Percentiles rank a stretch among this genome's conserved stretches.
Conservation (phyloP, 805 yeast genomes). For the Metschnikowia peoriensis region DNA sequence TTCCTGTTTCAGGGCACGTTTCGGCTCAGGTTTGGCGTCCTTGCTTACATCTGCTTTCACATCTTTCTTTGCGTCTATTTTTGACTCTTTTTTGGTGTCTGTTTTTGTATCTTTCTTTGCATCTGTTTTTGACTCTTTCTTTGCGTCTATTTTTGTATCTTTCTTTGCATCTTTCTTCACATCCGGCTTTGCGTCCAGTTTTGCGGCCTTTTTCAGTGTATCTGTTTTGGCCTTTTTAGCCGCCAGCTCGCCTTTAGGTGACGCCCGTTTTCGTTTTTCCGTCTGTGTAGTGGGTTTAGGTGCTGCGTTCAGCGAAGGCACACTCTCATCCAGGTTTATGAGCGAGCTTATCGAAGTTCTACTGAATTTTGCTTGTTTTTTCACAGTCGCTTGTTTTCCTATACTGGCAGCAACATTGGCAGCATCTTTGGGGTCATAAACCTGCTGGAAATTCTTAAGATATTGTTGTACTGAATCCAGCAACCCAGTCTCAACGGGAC, state of each 20-base stretch:
- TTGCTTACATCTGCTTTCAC: slow-evolving; percentile 7
- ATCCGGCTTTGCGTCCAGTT: slow-evolving; percentile 11
- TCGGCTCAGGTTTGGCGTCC: slow-evolving; percentile 9
- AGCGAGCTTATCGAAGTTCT: slow-evolving; percentile 41
- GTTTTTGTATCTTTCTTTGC: slow-evolving; percentile 12
- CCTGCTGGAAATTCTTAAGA: background rate
- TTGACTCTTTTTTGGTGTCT: too few species aligned
- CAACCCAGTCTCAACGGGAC: background rate
- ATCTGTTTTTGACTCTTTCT: background rate
- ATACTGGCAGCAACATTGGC: background rate
- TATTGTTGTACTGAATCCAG: background rate
- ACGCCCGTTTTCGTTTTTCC: slow-evolving; percentile 12
- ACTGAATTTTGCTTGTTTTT: slow-evolving; percentile 17
- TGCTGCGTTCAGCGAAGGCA: slow-evolving; percentile 5
- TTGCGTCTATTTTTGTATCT: slow-evolving; percentile 16
- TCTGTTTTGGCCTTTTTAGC: background rate
- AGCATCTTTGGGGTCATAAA: background rate
- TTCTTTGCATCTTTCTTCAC: slow-evolving; percentile 8
- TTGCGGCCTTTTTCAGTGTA: background rate
- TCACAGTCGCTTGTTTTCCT: background rate
- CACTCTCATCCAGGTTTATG: slow-evolving; percentile 33
- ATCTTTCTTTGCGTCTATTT: slow-evolving; percentile 8
- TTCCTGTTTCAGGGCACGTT: slow-evolving; percentile 2
- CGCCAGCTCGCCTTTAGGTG: slow-evolving; percentile 12
- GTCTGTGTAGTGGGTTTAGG: slow-evolving; percentile 2